Evolutionary conservation across 2,329 filamentous ascomycete species (phyloP).

Genomic region (Dothiorella sarmentorum): DNA sequence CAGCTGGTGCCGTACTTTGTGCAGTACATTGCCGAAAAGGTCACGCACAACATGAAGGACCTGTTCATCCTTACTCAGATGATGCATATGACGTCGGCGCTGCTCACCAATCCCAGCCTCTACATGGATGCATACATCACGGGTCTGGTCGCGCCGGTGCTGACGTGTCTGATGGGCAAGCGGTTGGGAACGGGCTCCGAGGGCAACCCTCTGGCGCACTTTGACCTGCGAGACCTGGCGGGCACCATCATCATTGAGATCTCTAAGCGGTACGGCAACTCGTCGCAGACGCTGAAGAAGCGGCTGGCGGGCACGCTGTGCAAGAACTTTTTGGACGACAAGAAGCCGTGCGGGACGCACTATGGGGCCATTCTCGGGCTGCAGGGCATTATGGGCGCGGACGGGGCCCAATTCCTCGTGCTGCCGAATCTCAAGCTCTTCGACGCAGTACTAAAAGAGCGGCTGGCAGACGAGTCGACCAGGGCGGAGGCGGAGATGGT

Average conservation of each 20-base stretch:
- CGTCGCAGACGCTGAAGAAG: slow-evolving; percentile 77
- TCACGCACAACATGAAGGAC: slow-evolving; percentile 89
- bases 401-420: slow-evolving; percentile 62
- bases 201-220: slow-evolving; percentile 53
- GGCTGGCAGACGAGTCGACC: slow-evolving; percentile 52
- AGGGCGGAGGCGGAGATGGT: slow-evolving; percentile 60
- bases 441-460: slow-evolving; percentile 58
- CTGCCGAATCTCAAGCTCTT: slow-evolving; percentile 65
- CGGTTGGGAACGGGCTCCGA: slow-evolving; percentile 63
- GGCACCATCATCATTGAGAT: slow-evolving; percentile 78
- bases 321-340: slow-evolving; percentile 85
- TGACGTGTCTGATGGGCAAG: slow-evolving; percentile 86
- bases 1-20: slow-evolving; percentile 96
- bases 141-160: slow-evolving; percentile 75
- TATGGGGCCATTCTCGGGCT: slow-evolving; percentile 86
- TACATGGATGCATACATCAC: slow-evolving; percentile 69
- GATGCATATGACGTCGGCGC: slow-evolving; percentile 82
- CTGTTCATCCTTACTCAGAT: slow-evolving; percentile 85
- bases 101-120: slow-evolving; percentile 78
- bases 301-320: slow-evolving; percentile 90
- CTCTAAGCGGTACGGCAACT: slow-evolving; percentile 73
- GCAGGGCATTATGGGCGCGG: slow-evolving; percentile 67
- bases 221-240: slow-evolving; percentile 78
- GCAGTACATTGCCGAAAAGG: slow-evolving; percentile 91
- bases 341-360: slow-evolving; percentile 76